Percentiles rank a stretch among this genome's conserved stretches.
phyloP scores from a whole-genome alignment of 495 filamentous ascomycete species.

The Hypoxylon lenormandii region DNA sequence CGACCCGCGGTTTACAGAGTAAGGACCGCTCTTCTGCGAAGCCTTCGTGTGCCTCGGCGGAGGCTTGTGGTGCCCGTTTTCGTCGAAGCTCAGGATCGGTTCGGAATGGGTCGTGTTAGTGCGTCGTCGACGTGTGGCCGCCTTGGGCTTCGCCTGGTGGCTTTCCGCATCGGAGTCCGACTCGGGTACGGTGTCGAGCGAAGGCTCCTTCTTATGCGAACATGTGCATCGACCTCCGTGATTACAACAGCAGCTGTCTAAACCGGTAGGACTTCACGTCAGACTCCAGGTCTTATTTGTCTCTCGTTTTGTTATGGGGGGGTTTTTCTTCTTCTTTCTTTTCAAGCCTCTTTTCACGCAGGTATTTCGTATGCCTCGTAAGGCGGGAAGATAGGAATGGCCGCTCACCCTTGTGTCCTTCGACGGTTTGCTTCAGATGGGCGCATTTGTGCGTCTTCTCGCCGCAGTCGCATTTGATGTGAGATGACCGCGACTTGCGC shows the following conservation, averaged over 20 bases:
- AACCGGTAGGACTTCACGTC: constrained; percentile 63
- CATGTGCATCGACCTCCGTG: constrained; percentile 94
- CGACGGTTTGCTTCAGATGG: constrained; percentile 65
- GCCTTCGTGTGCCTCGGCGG: constrained; percentile 87
- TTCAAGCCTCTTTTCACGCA: no score
- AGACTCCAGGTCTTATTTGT: constrained; percentile 51
- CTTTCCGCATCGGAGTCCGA: constrained; percentile 66
- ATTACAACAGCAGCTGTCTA: constrained; percentile 86
- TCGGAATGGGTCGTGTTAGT: constrained; percentile 89
- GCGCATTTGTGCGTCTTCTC: constrained; percentile 84
- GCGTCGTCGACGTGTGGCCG: constrained; percentile 70
- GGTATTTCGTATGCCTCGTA: neutral
- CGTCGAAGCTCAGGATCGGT: constrained; percentile 81
- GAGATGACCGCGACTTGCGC: constrained; percentile 95
- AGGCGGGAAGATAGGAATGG: constrained; percentile 27
- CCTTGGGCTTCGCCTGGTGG: constrained; percentile 61
- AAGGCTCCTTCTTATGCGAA: constrained; percentile 86
- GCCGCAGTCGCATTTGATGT: constrained; percentile 97
- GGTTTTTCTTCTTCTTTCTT: no score
- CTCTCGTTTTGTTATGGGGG: no score
- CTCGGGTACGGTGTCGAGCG: constrained; percentile 79
- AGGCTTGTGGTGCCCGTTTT: constrained; percentile 94
- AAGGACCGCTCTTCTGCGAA: constrained; percentile 86
- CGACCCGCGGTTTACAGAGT: constrained; percentile 79
- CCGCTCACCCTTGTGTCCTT: constrained; percentile 68